Conservation (phyloP, 306 rosid species). For the Vachellia pachyceras region DNA sequence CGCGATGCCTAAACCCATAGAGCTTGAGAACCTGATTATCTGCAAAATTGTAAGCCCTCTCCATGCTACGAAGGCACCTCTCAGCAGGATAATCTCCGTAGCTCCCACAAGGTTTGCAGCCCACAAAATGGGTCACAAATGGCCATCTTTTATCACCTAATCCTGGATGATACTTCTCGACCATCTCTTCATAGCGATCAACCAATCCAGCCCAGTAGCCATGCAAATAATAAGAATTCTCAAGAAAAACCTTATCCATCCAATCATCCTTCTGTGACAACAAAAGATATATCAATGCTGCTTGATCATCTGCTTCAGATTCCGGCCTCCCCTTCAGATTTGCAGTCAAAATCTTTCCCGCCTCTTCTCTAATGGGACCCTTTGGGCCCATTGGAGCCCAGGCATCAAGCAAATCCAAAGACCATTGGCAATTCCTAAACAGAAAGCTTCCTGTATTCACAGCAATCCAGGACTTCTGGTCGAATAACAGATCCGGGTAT, state of each 20-base stretch:
- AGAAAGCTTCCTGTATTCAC: slow-evolving; percentile 89
- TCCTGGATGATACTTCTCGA: slow-evolving; percentile 93
- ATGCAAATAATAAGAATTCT: slow-evolving; percentile 89
- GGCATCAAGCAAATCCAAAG: slow-evolving; percentile 90
- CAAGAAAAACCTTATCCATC: slow-evolving; percentile 95
- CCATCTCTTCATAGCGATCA: slow-evolving; percentile 93
- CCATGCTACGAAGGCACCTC: slow-evolving; percentile 93
- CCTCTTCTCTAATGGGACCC: slow-evolving; percentile 82
- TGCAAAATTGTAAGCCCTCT: slow-evolving; percentile 95
- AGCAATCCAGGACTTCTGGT: slow-evolving; percentile 97
- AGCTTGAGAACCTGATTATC: slow-evolving; percentile 91
- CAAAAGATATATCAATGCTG: slow-evolving; percentile 86
- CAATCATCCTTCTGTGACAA: slow-evolving; percentile 81
- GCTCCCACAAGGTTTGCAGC: slow-evolving; percentile 99
- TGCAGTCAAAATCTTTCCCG: slow-evolving; percentile 84
- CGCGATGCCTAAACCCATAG: slow-evolving; percentile 90
- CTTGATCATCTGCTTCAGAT: slow-evolving; percentile 95
- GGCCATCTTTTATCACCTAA: slow-evolving; percentile 99
- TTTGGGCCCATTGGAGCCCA: slow-evolving; percentile 99
- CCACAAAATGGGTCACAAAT: slow-evolving; percentile 95
- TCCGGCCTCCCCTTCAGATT: slow-evolving; percentile 93
- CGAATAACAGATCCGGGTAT: slow-evolving; percentile 90
- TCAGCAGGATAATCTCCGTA: slow-evolving; percentile 97
- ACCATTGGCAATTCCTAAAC: slow-evolving; percentile 95
- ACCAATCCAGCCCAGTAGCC: slow-evolving; percentile 99